phyloP scores from a whole-genome alignment of 2,329 filamentous ascomycete genomes.

The Cladobotryum protrusum region DNA sequence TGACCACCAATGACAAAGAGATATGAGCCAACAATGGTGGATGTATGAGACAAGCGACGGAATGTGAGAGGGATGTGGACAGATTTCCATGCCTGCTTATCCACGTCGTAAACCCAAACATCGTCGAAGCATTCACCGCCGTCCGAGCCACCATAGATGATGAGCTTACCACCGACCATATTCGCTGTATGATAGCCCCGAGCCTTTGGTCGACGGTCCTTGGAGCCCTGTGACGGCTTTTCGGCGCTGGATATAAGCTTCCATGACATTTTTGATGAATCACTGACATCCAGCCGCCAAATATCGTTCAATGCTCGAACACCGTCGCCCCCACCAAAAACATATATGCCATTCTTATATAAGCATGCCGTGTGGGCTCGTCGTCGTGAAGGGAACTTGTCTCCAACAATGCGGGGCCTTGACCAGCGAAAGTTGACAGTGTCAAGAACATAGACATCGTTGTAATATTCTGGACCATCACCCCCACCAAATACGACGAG shows the following conservation, averaged over 20 bases:
- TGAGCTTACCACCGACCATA: slow-evolving; percentile 66
- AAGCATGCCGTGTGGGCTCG: slow-evolving; percentile 65
- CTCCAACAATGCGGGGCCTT: slow-evolving; percentile 53
- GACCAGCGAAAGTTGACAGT: slow-evolving; percentile 64
- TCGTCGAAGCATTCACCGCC: slow-evolving; percentile 67
- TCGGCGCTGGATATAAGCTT: slow-evolving; percentile 52
- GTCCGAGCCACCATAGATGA: slow-evolving; percentile 65
- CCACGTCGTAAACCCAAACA: slow-evolving; percentile 67
- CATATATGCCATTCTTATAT: slow-evolving; percentile 64
- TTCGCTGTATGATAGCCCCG: slow-evolving; percentile 67
- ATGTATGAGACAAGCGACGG: slow-evolving; percentile 60
- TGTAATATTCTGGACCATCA: slow-evolving; percentile 65
- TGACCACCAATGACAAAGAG: slow-evolving; percentile 65
- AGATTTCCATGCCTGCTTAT: slow-evolving; percentile 52
- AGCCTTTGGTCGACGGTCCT: slow-evolving; percentile 50
- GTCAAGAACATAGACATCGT: slow-evolving; percentile 66
- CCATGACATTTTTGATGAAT: slow-evolving; percentile 63
- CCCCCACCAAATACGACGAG: slow-evolving; percentile 64
- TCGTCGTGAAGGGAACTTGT: slow-evolving; percentile 53
- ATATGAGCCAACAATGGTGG: slow-evolving; percentile 63
- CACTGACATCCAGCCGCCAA: slow-evolving; percentile 64
- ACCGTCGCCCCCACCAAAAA: slow-evolving; percentile 67
- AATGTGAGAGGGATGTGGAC: slow-evolving; percentile 56
- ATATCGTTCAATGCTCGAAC: slow-evolving; percentile 66
- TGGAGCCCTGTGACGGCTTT: slow-evolving; percentile 22